Evolutionary conservation across 306 rosid genomes (phyloP), one percentile per base, ranked within the genome.

Genomic region (Clitoria ternatea): DNA sequence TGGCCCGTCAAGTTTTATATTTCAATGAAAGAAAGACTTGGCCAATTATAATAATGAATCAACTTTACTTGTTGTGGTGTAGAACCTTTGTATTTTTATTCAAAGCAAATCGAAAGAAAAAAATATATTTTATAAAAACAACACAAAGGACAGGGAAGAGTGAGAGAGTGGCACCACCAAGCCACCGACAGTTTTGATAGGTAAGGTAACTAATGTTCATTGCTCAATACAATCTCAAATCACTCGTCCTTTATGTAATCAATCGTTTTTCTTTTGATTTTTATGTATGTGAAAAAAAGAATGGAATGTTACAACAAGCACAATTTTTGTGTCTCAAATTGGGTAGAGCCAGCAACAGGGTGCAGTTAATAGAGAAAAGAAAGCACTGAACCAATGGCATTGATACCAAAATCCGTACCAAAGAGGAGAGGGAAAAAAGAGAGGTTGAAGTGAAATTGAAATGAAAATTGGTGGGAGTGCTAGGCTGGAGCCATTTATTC

Each of bases 101-200:
- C 8, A 73, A 73, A 81, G 52, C 40, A 47, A 61, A 50, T 36
- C n/a, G 11, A 57, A 72, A 68, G 17, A 27, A 50, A 54, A 53
- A 26, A 49, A 40, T 10, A 72, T 68, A 45, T 62, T 49, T 14
- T 61, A 50, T 44, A 19, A 72, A 53, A 50, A 9, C 15, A 12
- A 19, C 12, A 44, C 23, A 45, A 52, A 39, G 6, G 14, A 7
- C 22, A 33, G 7, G 22, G 66, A 40, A 24, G 39, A 23, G 42
- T 29, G 57, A 61, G 74, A 20, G 39, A 42, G 18, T 35, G 37
- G 76, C 40, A 57, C 50, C 40, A 57, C 50, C 27, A 1, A 42
- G 79, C 23, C 74, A 78, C 86, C 81, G 86, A 82, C 86, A 74
- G 32, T 82, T 70, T 74, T 22, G 29, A 32, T 44, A 30, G 43